Evolutionary conservation across 1,284 basidiomycete species (phyloP).

Genomic region (Takashimella tepidaria): DNA sequence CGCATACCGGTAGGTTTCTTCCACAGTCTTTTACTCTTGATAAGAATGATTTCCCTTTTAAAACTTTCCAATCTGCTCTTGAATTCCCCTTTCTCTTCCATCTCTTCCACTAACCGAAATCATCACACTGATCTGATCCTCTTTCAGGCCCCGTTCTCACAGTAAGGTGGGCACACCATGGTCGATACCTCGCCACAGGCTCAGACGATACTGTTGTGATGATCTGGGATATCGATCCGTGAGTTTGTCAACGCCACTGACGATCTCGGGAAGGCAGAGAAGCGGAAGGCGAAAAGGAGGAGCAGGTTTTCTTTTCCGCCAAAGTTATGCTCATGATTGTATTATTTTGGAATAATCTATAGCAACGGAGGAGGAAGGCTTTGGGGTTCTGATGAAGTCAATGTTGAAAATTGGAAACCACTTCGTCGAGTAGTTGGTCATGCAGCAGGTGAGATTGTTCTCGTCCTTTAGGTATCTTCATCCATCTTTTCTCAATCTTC

Average conservation of each 20-base stretch:
- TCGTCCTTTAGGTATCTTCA: no score
- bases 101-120: no score
- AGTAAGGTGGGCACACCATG: slow-evolving; percentile 94
- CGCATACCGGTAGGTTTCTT: slow-evolving; percentile 67
- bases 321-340: no score
- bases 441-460: slow-evolving; percentile 79
- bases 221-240: slow-evolving; percentile 97
- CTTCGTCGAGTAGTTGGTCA: slow-evolving; percentile 86
- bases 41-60: no score
- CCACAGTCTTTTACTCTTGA: no score
- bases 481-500: no score
- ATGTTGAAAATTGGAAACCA: slow-evolving; percentile 97
- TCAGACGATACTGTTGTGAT: slow-evolving; percentile 93
- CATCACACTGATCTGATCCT: no score
- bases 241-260: slow-evolving; percentile 37
- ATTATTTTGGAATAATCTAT: no score
- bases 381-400: slow-evolving; percentile 87
- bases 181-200: slow-evolving; percentile 89
- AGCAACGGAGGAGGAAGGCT: slow-evolving; percentile 76
- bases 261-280: slow-evolving; percentile 52
- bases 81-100: no score
- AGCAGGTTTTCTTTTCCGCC: no score
- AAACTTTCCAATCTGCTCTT: no score
- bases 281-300: no score
- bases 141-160: slow-evolving; percentile 73